Evolutionary conservation across 768 basidiomycete genomes (phyloP), one percentile per base, ranked within the genome.

Genomic region (Postia placenta): DNA sequence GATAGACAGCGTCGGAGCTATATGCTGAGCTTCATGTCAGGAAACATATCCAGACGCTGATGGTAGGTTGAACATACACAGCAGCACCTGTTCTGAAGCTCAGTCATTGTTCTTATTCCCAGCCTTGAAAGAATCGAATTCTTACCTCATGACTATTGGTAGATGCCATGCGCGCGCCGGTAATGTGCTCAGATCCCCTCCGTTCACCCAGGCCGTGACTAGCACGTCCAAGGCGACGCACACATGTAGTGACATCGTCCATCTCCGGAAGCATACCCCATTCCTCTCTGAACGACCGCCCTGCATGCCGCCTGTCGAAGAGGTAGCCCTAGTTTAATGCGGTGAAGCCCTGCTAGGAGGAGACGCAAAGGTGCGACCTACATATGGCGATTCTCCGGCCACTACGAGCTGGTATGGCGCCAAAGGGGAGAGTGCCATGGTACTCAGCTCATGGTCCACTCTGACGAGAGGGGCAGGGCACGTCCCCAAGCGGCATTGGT

Each of bases 401-500:
- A 92, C 89, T 17, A 92, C 82, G 53, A 93, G 83, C 49, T 90
- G 84, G 58, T 88, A 85, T 0, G 91, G 90, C 0, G 86, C 82
- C 12, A 92, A 69, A 2, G 85, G 78, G 15, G 92, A 92, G 20
- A 87, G 68, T 2, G 88, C 76, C 38, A 93, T 66, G 17, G 87
- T 80, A 6, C 82, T 89, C 40, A 93, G 72, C 45, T 83, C 74
- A 63, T 82, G 72, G 44, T 75, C 72, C 33, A 88, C 65, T 53
- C 75, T 74, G 17, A 90, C 75, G 14, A 95, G 70, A 1, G 90
- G 84, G 15, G 81, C 69, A 20, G 90, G 83, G 61, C 92, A 95
- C 9, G 69, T 60, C 11, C 64, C 68, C 14, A 61, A 56, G 24
- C 65, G 55, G 66, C 92, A 95, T n/a, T 65, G 64, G 64, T 94